Percentiles rank a stretch among this genome's conserved stretches.
Conservation (phyloP, 257 asterid species). For the Cinchona pubescens region DNA sequence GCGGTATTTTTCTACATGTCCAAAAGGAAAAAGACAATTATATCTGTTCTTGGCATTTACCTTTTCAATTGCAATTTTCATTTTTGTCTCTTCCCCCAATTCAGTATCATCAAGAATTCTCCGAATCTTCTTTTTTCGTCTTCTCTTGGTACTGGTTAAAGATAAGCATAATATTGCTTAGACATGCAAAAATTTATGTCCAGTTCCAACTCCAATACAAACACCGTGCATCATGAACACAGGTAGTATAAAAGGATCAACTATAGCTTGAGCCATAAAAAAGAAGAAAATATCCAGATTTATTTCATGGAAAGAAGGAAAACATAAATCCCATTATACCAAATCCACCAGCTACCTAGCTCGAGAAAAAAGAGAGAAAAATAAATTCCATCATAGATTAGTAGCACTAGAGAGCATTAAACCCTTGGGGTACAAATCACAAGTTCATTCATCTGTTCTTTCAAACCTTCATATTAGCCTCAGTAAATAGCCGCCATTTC, state of each 20-base stretch:
- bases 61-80: slow-evolving; percentile 97
- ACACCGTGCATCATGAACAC: not conserved
- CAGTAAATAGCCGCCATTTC: not conserved
- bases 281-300: not conserved
- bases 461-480: not conserved
- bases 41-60: slow-evolving; percentile 21
- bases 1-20: not conserved
- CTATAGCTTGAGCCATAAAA: not conserved
- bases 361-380: not conserved
- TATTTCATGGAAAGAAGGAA: not conserved
- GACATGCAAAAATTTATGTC: not conserved
- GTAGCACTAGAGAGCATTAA: not conserved
- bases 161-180: slow-evolving; percentile 11
- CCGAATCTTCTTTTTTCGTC: slow-evolving; percentile 82
- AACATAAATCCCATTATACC: not conserved
- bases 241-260: not conserved
- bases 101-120: slow-evolving; percentile 96
- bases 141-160: slow-evolving; percentile 56
- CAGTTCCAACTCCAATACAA: not conserved
- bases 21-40: not conserved
- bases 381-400: too few relatives aligned
- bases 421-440: not conserved
- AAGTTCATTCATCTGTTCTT: too few relatives aligned
- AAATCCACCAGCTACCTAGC: not conserved
- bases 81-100: slow-evolving; percentile 93